phyloP scores from a whole-genome alignment of 2,329 filamentous ascomycete species.

The Colletotrichum filicis region DNA sequence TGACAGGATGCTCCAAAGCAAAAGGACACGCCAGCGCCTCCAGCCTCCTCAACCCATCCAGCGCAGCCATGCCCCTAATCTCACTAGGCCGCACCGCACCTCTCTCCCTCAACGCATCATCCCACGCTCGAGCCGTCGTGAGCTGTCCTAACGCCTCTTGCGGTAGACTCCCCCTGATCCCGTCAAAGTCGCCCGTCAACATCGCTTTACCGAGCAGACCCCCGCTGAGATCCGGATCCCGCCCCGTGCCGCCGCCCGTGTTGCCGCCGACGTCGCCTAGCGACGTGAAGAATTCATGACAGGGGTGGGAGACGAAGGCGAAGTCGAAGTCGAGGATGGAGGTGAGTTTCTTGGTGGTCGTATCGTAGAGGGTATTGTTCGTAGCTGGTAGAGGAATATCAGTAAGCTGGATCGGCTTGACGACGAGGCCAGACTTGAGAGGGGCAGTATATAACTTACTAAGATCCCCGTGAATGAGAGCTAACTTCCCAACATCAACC shows the following conservation, averaged over 20 bases:
- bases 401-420: too few species aligned
- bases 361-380: slow-evolving; percentile 42
- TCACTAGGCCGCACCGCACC: slow-evolving; percentile 1
- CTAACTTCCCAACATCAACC: slow-evolving; percentile 32
- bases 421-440: too few species aligned
- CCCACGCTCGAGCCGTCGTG: background rate
- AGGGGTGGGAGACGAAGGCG: slow-evolving; percentile 38
- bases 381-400: slow-evolving; percentile 30
- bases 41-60: slow-evolving; percentile 2
- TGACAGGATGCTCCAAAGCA: slow-evolving; percentile 4
- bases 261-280: slow-evolving; percentile 34
- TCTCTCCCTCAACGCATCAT: background rate
- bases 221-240: slow-evolving; percentile 30
- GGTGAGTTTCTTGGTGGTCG: slow-evolving; percentile 36
- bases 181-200: background rate
- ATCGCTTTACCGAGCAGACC: slow-evolving; percentile 23
- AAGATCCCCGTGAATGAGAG: slow-evolving; percentile 41
- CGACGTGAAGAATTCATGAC: slow-evolving; percentile 40
- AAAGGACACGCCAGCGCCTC: slow-evolving; percentile 11
- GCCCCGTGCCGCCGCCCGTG: slow-evolving; percentile 8
- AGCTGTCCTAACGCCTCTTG: background rate
- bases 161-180: background rate
- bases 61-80: background rate
- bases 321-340: slow-evolving; percentile 44
- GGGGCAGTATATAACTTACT: slow-evolving; percentile 35